Conservation (phyloP, 2,329 filamentous ascomycete species). For the Fusarium miscanthi region DNA sequence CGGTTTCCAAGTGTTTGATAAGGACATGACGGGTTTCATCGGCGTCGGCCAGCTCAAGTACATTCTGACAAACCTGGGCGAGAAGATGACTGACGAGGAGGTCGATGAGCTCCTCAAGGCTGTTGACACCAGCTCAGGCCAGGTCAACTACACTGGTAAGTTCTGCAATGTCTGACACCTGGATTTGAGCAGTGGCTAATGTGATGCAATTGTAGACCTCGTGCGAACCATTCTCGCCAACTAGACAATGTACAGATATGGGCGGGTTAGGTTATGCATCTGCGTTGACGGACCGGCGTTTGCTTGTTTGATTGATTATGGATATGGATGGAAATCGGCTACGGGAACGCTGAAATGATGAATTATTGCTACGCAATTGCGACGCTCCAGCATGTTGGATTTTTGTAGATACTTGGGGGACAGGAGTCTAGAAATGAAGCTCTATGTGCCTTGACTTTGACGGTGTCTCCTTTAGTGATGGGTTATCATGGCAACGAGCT, state of each 20-base stretch:
- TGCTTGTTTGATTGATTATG: slow-evolving; percentile 48
- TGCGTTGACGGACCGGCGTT: slow-evolving; percentile 50
- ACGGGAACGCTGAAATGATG: slow-evolving; percentile 42
- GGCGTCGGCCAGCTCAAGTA: slow-evolving; percentile 98
- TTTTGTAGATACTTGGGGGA: slow-evolving; percentile 44
- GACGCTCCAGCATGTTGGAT: slow-evolving; percentile 40
- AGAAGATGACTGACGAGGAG: slow-evolving; percentile 99
- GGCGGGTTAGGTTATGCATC: slow-evolving; percentile 47
- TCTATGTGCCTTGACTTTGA: slow-evolving; percentile 30
- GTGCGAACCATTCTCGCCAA: slow-evolving; percentile 89
- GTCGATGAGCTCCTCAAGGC: slow-evolving; percentile 99
- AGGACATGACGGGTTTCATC: slow-evolving; percentile 98
- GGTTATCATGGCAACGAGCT: not conserved
- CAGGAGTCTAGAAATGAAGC: slow-evolving; percentile 38
- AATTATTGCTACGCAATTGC: slow-evolving; percentile 41
- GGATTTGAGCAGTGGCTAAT: not conserved
- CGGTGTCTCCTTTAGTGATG: slow-evolving; percentile 4
- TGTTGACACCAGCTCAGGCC: slow-evolving; percentile 93
- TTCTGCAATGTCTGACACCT: not conserved
- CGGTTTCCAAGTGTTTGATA: slow-evolving; percentile 99
- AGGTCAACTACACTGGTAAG: slow-evolving; percentile 96
- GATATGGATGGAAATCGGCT: slow-evolving; percentile 38
- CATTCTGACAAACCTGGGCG: slow-evolving; percentile 95
- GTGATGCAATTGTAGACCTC: slow-evolving; percentile 66
- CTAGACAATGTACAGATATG: slow-evolving; percentile 56